Evolutionary conservation across 192 early-diverging fungal genomes (phyloP).

Genomic region (Entophlyctis luteolus): DNA sequence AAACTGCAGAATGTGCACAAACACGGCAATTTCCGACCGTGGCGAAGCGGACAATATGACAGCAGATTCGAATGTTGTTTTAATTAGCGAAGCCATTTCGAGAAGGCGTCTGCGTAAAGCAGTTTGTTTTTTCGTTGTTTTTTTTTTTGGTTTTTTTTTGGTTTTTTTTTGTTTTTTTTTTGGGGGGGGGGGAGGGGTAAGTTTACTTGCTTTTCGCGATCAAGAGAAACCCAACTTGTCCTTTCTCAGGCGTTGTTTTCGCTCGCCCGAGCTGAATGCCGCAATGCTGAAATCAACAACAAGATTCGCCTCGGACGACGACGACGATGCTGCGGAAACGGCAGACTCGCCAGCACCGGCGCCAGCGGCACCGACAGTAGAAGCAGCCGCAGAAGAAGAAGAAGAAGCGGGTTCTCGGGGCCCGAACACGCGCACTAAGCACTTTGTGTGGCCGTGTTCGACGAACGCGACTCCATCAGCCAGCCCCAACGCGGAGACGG

Average conservation of each 20-base stretch:
- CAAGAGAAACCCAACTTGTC: conserved; percentile 62
- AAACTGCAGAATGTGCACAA: conserved; percentile 86
- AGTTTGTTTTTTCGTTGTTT: too few species aligned
- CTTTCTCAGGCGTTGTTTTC: conserved; percentile 73
- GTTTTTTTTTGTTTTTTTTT: neutral
- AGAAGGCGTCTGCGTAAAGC: conserved; percentile 60
- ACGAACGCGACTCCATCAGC: conserved; percentile 93
- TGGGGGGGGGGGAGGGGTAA: neutral
- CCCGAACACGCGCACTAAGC: conserved; percentile 86
- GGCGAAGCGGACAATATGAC: conserved; percentile 71
- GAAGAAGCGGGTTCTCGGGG: conserved; percentile 67
- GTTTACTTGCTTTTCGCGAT: neutral
- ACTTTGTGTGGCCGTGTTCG: conserved; percentile 95
- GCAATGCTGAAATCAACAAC: conserved; percentile 90
- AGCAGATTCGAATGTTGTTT: conserved; percentile 88
- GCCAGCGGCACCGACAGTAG: neutral
- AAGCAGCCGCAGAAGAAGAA: neutral
- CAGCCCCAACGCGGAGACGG: neutral
- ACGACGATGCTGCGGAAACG: too few species aligned
- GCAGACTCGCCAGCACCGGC: too few species aligned
- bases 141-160: too few species aligned
- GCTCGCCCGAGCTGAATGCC: conserved; percentile 84
- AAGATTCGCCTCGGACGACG: conserved; percentile 38
- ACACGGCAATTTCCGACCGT: conserved; percentile 89
- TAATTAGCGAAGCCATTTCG: conserved; percentile 79